A percentile compares a stretch with the other conserved stretches of the same genome.
These are phyloP conservation scores for Populus davidiana DNA, from an alignment of 345 rosid species.

Conservation along the genomic window DNA sequence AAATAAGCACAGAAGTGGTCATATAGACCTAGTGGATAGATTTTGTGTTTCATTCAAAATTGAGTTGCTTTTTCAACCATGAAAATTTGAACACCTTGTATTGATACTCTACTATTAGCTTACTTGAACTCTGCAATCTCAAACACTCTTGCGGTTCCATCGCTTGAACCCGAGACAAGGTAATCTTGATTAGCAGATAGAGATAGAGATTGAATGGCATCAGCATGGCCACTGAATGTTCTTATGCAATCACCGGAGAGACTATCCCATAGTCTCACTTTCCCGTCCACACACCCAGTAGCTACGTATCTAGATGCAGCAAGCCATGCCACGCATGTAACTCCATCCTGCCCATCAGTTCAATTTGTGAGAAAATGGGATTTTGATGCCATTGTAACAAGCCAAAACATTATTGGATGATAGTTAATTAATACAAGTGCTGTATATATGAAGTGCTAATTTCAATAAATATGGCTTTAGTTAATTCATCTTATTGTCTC, in stretches of 20 bases:
- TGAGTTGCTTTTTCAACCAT: too few relatives aligned
- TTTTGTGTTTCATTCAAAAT: too few relatives aligned
- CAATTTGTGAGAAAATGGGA: not conserved
- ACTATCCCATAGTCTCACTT: constrained; percentile 75
- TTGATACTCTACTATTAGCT: not conserved
- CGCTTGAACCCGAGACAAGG: constrained; percentile 66
- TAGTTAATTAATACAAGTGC: not conserved
- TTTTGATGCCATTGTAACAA: not conserved
- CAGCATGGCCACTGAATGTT: constrained; percentile 63
- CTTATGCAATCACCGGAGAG: constrained; percentile 66
- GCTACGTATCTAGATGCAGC: constrained; percentile 63
- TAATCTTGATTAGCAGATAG: constrained; percentile 45
- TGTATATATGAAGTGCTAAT: too few relatives aligned
- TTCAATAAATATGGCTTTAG: not conserved
- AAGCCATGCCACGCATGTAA: constrained; percentile 75
- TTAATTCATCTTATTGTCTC: not conserved
- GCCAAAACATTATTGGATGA: not conserved
- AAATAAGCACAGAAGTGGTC: too few relatives aligned
- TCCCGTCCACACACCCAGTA: constrained; percentile 74
- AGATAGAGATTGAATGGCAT: constrained; percentile 54
- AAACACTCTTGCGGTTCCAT: constrained; percentile 72
- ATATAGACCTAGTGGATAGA: too few relatives aligned
- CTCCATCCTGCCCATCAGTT: constrained; percentile 55
- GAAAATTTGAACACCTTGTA: not conserved
- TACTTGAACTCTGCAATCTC: constrained; percentile 53